Conservation (phyloP, 805 yeast species). For the Ogataea saltuana region DNA sequence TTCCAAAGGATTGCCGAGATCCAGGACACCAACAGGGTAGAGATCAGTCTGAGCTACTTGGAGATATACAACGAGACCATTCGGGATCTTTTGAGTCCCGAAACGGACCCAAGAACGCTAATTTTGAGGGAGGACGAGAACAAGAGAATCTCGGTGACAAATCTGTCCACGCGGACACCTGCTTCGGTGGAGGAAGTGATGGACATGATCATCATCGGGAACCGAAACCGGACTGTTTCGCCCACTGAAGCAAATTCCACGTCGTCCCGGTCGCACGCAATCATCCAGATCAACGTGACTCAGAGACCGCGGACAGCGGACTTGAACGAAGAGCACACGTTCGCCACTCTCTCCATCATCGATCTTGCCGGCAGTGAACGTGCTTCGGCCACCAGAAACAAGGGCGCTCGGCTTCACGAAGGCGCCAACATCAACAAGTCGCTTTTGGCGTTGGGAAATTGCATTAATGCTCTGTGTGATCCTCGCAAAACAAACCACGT, state of each 20-base stretch:
- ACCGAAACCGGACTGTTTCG: slow-evolving; percentile 73
- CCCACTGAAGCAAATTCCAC: slow-evolving; percentile 91
- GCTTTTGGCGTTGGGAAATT: slow-evolving; percentile 84
- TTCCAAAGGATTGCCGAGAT: slow-evolving; percentile 60
- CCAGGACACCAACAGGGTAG: slow-evolving; percentile 55
- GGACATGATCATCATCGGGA: slow-evolving; percentile 74
- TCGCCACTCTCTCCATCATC: slow-evolving; percentile 81
- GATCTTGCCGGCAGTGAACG: slow-evolving; percentile 96
- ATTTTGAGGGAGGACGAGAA: slow-evolving; percentile 72
- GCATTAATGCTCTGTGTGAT: slow-evolving; percentile 89
- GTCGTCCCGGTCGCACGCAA: slow-evolving; percentile 93
- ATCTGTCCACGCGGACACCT: slow-evolving; percentile 65
- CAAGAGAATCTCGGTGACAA: slow-evolving; percentile 67
- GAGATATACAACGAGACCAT: slow-evolving; percentile 93
- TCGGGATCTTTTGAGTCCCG: slow-evolving; percentile 70
- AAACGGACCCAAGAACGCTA: slow-evolving; percentile 38
- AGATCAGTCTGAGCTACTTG: slow-evolving; percentile 68
- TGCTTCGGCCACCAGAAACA: slow-evolving; percentile 83
- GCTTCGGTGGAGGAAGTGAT: slow-evolving; percentile 67
- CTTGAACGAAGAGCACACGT: slow-evolving; percentile 63
- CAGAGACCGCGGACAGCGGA: slow-evolving; percentile 64
- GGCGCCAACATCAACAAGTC: slow-evolving; percentile 95
- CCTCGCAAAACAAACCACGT: slow-evolving; percentile 67
- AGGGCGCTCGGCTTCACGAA: slow-evolving; percentile 79
- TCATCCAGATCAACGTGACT: slow-evolving; percentile 71